These are phyloP conservation scores for Luffa aegyptiaca DNA, from an alignment of 306 rosid species.

Conservation along the genomic window DNA sequence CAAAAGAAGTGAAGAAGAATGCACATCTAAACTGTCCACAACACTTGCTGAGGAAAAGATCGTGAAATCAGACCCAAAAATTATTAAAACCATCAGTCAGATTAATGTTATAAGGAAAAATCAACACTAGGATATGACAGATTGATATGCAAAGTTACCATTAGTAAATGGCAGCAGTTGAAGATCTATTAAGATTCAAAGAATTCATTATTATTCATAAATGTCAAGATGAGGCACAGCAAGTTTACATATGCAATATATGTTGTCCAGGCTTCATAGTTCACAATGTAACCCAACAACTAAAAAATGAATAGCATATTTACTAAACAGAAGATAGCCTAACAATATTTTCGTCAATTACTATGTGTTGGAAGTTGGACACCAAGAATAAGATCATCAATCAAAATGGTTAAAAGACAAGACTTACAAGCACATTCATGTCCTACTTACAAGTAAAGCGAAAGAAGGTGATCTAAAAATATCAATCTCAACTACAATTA, in stretches of 20 bases:
- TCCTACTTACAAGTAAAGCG: neutral
- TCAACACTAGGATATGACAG: neutral
- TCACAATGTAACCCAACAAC: neutral
- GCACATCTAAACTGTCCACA: neutral
- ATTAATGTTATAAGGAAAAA: neutral
- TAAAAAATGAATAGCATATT: neutral
- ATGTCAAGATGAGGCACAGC: neutral
- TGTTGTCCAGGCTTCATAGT: neutral
- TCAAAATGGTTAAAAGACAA: neutral
- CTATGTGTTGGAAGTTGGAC: neutral
- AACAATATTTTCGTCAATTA: neutral
- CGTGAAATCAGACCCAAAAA: neutral
- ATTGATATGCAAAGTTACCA: neutral
- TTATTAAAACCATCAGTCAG: neutral
- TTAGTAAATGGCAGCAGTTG: neutral
- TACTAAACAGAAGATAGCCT: neutral
- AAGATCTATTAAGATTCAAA: neutral
- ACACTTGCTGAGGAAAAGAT: neutral
- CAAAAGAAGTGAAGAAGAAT: neutral
- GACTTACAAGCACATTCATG: neutral
- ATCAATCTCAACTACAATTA: neutral
- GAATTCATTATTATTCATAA: neutral
- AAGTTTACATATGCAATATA: neutral
- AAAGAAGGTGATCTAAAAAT: neutral
- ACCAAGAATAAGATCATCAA: neutral